Evolutionary conservation across 2,329 filamentous ascomycete species (phyloP).

Genomic region (Trichoderma simmonsii): DNA sequence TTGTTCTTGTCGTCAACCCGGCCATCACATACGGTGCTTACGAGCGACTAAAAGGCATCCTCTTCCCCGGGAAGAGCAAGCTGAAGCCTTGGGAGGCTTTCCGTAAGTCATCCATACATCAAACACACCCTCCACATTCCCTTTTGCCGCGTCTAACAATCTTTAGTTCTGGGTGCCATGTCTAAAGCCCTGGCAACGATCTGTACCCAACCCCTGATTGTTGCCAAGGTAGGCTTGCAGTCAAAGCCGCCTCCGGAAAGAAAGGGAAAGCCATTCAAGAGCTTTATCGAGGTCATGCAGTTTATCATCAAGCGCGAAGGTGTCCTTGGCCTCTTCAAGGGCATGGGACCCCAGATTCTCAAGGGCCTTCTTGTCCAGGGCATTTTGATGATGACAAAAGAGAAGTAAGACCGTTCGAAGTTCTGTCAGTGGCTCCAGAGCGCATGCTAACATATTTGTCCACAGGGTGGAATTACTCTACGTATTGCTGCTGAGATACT

Average conservation of each 20-base stretch:
- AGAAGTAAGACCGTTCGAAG: conserved; percentile 59
- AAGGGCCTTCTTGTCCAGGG: conserved; percentile 95
- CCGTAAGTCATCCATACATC: conserved; percentile 55
- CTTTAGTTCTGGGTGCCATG: conserved; percentile 78
- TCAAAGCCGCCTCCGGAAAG: conserved; percentile 83
- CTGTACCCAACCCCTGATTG: conserved; percentile 89
- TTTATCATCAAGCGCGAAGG: conserved; percentile 93
- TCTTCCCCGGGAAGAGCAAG: conserved; percentile 74
- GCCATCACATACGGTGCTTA: conserved; percentile 98
- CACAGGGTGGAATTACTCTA: conserved; percentile 81
- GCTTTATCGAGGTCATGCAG: conserved; percentile 89
- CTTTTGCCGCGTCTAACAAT: neutral
- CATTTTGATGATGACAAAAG: conserved; percentile 98
- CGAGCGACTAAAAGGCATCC: conserved; percentile 72
- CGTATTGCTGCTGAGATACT: conserved; percentile 77
- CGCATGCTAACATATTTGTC: conserved; percentile 21
- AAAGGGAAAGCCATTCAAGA: conserved; percentile 87
- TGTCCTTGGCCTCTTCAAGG: conserved; percentile 83
- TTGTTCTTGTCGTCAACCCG: conserved; percentile 93
- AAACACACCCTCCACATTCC: neutral
- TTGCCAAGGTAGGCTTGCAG: conserved; percentile 95
- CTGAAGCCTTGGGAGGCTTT: conserved; percentile 87
- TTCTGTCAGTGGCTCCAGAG: neutral
- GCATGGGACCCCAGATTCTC: conserved; percentile 87
- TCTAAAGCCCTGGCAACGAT: conserved; percentile 93